These are phyloP conservation scores for Zoysia matrella DNA, from an alignment of 202 grass and related monocot genomes.

Conservation along the genomic window DNA sequence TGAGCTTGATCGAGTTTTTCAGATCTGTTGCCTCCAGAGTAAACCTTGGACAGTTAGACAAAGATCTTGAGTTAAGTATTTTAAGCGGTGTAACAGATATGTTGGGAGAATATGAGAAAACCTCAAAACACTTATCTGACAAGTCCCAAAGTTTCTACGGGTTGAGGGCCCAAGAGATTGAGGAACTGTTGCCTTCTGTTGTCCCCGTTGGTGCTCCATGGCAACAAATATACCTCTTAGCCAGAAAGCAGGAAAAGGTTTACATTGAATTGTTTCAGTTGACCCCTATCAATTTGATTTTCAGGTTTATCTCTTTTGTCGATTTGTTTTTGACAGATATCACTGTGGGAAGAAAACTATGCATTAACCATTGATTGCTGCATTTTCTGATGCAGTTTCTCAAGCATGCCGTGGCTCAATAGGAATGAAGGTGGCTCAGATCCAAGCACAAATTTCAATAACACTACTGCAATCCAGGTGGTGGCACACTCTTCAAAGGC, in stretches of 20 bases:
- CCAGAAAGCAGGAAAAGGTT: slow-evolving; percentile 87
- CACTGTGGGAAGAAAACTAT: slow-evolving; percentile 22
- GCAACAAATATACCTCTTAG: slow-evolving; percentile 95
- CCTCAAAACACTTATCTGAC: slow-evolving; percentile 43
- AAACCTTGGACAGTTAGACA: slow-evolving; percentile 63
- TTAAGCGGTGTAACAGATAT: slow-evolving; percentile 53
- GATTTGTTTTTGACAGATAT: slow-evolving; percentile 38
- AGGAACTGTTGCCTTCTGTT: slow-evolving; percentile 80
- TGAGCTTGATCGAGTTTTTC: slow-evolving; percentile 86
- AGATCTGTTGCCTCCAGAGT: slow-evolving; percentile 85
- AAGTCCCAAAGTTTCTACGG: slow-evolving; percentile 48
- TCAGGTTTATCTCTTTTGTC: slow-evolving; percentile 77
- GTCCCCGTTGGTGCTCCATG: slow-evolving; percentile 89
- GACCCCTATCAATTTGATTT: slow-evolving; percentile 74
- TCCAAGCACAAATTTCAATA: slow-evolving; percentile 63
- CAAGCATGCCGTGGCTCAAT: slow-evolving; percentile 87
- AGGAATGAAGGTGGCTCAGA: slow-evolving; percentile 78
- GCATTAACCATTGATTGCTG: slow-evolving; percentile 41
- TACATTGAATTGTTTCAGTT: slow-evolving; percentile 90
- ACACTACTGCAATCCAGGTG: slow-evolving; percentile 85
- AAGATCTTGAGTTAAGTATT: slow-evolving; percentile 65
- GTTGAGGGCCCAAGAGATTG: slow-evolving; percentile 40
- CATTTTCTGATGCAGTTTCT: slow-evolving; percentile 76
- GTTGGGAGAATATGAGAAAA: slow-evolving; percentile 47
- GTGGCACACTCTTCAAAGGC: background rate